A percentile compares a stretch with the other conserved stretches of the same genome.
phyloP scores from a whole-genome alignment of 2,329 filamentous ascomycete species.

The Neopestalotiopsis sp. region DNA sequence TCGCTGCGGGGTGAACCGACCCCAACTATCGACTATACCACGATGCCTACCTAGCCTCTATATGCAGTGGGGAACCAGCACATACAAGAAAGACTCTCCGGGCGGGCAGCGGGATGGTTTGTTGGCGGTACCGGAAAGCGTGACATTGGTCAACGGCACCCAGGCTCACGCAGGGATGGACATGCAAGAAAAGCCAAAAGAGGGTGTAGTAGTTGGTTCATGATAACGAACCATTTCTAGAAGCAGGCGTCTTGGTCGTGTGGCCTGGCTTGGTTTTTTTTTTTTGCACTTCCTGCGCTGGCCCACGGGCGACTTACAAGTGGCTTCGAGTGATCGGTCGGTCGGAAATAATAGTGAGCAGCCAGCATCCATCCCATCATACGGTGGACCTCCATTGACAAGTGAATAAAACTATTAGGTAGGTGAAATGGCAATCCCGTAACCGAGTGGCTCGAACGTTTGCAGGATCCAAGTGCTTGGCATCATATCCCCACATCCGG shows the following conservation, averaged over 20 bases:
- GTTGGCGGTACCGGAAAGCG: neutral
- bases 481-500: constrained; percentile 12
- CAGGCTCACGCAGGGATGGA: neutral
- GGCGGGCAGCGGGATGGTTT: neutral
- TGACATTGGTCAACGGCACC: constrained; percentile 3
- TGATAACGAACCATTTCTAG: neutral
- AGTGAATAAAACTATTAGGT: neutral
- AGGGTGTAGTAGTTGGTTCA: neutral
- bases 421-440: neutral
- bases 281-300: neutral
- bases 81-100: neutral
- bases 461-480: neutral
- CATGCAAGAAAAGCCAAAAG: neutral
- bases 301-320: neutral
- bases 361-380: neutral
- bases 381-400: neutral
- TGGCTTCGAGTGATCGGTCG: neutral
- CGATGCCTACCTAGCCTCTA: neutral
- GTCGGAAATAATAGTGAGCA: neutral
- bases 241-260: neutral
- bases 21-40: constrained; percentile 13
- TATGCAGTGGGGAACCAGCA: constrained; percentile 2
- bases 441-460: neutral
- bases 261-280: neutral
- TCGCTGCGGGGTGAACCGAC: neutral